Evolutionary conservation across 192 early-diverging fungal genomes (phyloP).

Genomic region (Linnemannia exigua): DNA sequence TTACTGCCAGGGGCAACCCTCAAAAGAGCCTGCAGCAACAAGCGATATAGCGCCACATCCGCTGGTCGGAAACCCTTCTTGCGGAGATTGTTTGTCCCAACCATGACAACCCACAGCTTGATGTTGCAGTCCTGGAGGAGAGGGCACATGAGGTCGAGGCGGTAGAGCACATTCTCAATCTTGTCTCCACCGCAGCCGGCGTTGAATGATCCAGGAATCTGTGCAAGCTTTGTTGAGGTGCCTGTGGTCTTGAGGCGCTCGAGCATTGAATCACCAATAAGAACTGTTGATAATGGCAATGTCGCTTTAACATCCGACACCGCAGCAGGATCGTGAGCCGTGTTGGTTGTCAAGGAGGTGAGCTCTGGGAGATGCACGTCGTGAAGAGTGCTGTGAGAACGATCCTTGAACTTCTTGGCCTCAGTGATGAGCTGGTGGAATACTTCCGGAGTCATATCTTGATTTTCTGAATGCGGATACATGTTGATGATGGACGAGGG

Average conservation of each 20-base stretch:
- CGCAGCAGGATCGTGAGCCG: not conserved
- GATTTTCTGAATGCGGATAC: conserved; percentile 12
- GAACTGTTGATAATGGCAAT: not conserved
- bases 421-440: not conserved
- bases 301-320: not conserved
- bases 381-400: conserved; percentile 10
- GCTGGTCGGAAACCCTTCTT: conserved; percentile 18
- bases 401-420: conserved; percentile 16
- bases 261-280: conserved; percentile 26
- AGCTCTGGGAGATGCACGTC: conserved; percentile 13
- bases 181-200: conserved; percentile 31
- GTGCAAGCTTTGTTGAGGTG: not conserved
- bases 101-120: conserved; percentile 27
- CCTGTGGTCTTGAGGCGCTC: conserved; percentile 32
- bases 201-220: conserved; percentile 12
- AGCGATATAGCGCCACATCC: conserved; percentile 8
- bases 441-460: conserved; percentile 3
- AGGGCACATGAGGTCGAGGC: conserved; percentile 18
- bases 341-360: not conserved
- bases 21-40: conserved; percentile 20
- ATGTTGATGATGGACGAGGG: not conserved
- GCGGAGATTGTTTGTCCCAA: conserved; percentile 27
- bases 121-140: not conserved
- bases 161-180: conserved; percentile 26
- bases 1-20: not conserved